These are phyloP conservation scores for Agaricales sp. DNA, from an alignment of 1,284 basidiomycete species.

Conservation along the genomic window DNA sequence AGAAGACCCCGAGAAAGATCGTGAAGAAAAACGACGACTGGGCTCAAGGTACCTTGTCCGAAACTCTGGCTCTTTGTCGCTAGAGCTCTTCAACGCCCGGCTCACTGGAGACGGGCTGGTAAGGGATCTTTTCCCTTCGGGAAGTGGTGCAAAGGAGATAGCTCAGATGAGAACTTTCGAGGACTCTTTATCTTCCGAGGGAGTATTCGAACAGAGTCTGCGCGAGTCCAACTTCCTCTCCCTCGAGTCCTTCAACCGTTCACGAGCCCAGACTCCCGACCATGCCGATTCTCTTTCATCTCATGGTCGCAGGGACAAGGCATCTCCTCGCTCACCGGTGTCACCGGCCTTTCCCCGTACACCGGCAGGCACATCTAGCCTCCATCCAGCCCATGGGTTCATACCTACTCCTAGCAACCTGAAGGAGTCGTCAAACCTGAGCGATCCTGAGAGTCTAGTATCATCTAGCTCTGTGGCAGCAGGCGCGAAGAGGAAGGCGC, in stretches of 20 bases:
- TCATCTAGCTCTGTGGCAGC: neutral
- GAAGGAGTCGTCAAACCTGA: neutral
- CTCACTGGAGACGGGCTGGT: slow-evolving; percentile 51
- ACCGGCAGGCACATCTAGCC: neutral
- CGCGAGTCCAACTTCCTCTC: slow-evolving; percentile 37
- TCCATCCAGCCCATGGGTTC: neutral
- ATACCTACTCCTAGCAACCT: neutral
- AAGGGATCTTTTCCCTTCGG: slow-evolving; percentile 11
- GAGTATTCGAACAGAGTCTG: slow-evolving; percentile 64
- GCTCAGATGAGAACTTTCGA: slow-evolving; percentile 47
- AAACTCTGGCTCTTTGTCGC: slow-evolving; percentile 62
- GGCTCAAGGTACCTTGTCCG: slow-evolving; percentile 31
- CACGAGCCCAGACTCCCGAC: neutral
- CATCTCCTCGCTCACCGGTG: neutral
- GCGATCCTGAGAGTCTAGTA: neutral
- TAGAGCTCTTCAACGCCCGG: slow-evolving; percentile 58
- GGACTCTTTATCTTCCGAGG: slow-evolving; percentile 51
- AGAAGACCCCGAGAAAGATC: slow-evolving; percentile 24
- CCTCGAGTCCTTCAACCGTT: slow-evolving; percentile 18
- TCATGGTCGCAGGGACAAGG: too few relatives aligned
- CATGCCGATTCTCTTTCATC: too few relatives aligned
- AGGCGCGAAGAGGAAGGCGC: neutral
- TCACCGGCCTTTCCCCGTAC: neutral
- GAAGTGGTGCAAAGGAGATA: slow-evolving; percentile 25
- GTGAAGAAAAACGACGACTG: slow-evolving; percentile 25